Evolutionary conservation across 768 basidiomycete genomes (phyloP), one percentile per base, ranked within the genome.

Genomic region (Heimioporus sp.): DNA sequence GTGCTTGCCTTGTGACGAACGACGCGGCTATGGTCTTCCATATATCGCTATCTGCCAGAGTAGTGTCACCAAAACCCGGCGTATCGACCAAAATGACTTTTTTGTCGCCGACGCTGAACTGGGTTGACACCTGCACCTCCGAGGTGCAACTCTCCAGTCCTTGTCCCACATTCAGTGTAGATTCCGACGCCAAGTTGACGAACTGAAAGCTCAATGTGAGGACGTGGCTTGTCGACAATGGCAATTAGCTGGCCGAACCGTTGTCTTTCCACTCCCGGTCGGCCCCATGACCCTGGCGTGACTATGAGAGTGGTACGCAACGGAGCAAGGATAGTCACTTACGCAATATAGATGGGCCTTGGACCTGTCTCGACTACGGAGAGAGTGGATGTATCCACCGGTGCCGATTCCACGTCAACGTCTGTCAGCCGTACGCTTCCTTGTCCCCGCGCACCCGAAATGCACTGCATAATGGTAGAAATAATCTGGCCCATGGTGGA

Each of bases 21-120:
- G 67, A 70, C 12, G 40, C 74, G 56, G 80, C 74, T 40, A 81
- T 80, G 65, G 75, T 73, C 43, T 70, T 74, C 47, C 81, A 64
- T 21, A 82, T 72, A 19, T 78, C 79, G 2, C 74, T 72, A 54
- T 82, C 80, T 46, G 72, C 72, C 52, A 70, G 65, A 12, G 60
- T 60, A 2, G 80, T 78, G 56, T 83, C 80, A 50, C 82, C 82
- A 51, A 83, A 84, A 0, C 83, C 83, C 3, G 83, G 82, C 0
- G 82, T 84, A 55, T 85, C 83, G 46, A 85, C 73, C n/a, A 85
- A 65, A 4, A 72, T 70, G 15, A 84, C 70, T 28, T 52, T 56
- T 28, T 65, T 66, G 0, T 72, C 76, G 42, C 52, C 57, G 13
- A 68, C 32, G 19, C 9, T 31, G 46, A 70, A 64, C 12, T 49